A percentile compares a stretch with the other conserved stretches of the same genome.
Evolutionary conservation across 1,284 basidiomycete genomes (phyloP).

Genomic region (Anthracocystis setariae): DNA sequence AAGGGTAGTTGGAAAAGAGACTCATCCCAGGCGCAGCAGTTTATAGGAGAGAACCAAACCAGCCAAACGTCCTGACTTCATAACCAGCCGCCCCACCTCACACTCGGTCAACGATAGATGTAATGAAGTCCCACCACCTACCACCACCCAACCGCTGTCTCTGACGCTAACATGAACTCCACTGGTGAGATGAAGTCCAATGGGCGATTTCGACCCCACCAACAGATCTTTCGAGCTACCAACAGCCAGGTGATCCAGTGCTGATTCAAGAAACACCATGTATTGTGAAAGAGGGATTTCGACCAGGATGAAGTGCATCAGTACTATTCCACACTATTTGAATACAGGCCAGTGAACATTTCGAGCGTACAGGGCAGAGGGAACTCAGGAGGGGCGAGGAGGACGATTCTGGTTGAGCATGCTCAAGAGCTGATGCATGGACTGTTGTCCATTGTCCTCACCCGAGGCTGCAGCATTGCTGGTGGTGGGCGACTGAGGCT

Average conservation of each 20-base stretch:
- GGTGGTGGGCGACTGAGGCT: constrained; percentile 36
- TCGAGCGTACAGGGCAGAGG: background rate
- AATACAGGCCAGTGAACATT: background rate
- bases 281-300: too few relatives aligned
- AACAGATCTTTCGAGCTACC: too few relatives aligned
- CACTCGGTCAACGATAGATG: too few relatives aligned
- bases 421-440: constrained; percentile 42
- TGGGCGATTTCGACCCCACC: too few relatives aligned
- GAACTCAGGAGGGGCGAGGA: constrained; percentile 27
- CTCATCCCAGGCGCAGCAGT: background rate
- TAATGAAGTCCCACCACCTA: too few relatives aligned
- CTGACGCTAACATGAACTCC: too few relatives aligned
- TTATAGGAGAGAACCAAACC: background rate
- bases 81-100: too few relatives aligned
- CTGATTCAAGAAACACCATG: too few relatives aligned
- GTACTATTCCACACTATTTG: background rate
- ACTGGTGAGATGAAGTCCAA: too few relatives aligned
- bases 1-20: background rate
- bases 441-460: constrained; percentile 41
- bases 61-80: too few relatives aligned
- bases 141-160: too few relatives aligned
- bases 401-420: constrained; percentile 48
- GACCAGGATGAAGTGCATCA: background rate
- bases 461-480: constrained; percentile 10
- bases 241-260: too few relatives aligned